phyloP scores from a whole-genome alignment of 495 filamentous ascomycete genomes.

The Lepraria neglecta region DNA sequence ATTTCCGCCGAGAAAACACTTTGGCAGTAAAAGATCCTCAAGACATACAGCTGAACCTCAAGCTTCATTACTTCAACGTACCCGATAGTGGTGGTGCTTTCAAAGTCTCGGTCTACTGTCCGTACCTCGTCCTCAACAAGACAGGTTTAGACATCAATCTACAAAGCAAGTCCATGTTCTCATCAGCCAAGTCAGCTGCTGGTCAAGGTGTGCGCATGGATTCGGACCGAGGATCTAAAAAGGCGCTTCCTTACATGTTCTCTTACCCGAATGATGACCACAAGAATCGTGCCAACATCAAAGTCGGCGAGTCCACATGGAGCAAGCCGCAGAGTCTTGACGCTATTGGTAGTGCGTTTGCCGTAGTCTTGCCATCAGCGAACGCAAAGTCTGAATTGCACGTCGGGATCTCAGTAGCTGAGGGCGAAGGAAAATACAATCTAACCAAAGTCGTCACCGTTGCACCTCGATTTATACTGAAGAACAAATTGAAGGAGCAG shows the following conservation, averaged over 20 bases:
- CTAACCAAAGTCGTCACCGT: conserved; percentile 89
- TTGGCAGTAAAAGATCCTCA: conserved; percentile 78
- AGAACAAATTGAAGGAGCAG: conserved; percentile 84
- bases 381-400: conserved; percentile 74
- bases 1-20: conserved; percentile 74
- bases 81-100: conserved; percentile 93
- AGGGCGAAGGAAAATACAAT: conserved; percentile 96
- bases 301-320: conserved; percentile 83
- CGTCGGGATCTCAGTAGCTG: conserved; percentile 76
- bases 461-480: conserved; percentile 87
- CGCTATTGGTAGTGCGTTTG: conserved; percentile 87
- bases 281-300: conserved; percentile 80
- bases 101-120: conserved; percentile 86
- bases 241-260: conserved; percentile 89
- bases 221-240: conserved; percentile 47
- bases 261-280: conserved; percentile 81
- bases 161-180: conserved; percentile 79
- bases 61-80: conserved; percentile 87
- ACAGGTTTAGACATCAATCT: conserved; percentile 86
- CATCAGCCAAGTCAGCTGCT: conserved; percentile 71
- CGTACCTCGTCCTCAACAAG: conserved; percentile 91
- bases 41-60: conserved; percentile 69
- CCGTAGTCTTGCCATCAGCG: conserved; percentile 70
- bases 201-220: conserved; percentile 61
- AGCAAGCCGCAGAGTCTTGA: conserved; percentile 97